A percentile compares a stretch with the other conserved stretches of the same genome.
These are phyloP conservation scores for Rhypophila decipiens DNA, from an alignment of 495 filamentous ascomycete genomes.

Conservation along the genomic window DNA sequence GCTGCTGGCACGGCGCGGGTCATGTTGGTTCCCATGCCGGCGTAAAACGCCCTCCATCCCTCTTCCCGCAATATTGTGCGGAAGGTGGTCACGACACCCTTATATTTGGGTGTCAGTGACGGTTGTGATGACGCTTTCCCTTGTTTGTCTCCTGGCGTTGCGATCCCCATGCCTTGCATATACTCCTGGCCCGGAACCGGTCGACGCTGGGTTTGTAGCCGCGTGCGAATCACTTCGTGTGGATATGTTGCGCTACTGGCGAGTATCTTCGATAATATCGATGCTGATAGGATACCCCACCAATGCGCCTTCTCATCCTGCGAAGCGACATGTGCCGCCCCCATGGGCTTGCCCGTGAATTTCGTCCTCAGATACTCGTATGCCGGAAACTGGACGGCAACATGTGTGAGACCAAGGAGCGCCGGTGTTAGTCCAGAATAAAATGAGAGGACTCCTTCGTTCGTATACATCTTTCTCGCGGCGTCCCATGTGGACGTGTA, in stretches of 20 bases:
- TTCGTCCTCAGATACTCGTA: slow-evolving; percentile 90
- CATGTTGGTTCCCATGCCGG: slow-evolving; percentile 96
- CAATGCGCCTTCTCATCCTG: slow-evolving; percentile 34
- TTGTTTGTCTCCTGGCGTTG: neutral
- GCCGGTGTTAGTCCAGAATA: slow-evolving; percentile 94
- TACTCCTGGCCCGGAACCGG: slow-evolving; percentile 53
- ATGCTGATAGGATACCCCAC: slow-evolving; percentile 74
- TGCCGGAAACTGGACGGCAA: slow-evolving; percentile 94
- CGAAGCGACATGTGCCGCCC: slow-evolving; percentile 45
- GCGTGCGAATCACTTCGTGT: slow-evolving; percentile 88
- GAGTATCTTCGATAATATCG: slow-evolving; percentile 90
- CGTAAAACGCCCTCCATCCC: slow-evolving; percentile 95
- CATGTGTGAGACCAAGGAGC: slow-evolving; percentile 85
- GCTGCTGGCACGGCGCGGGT: slow-evolving; percentile 91
- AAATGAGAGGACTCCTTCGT: slow-evolving; percentile 82
- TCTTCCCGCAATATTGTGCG: slow-evolving; percentile 83
- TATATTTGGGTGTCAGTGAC: slow-evolving; percentile 57
- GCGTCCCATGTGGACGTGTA: slow-evolving; percentile 85
- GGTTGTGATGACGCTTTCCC: neutral
- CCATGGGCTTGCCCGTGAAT: slow-evolving; percentile 83
- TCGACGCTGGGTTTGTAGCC: slow-evolving; percentile 80
- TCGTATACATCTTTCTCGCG: slow-evolving; percentile 87
- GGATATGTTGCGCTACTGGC: slow-evolving; percentile 95
- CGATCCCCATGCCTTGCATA: slow-evolving; percentile 53
- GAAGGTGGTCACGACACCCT: slow-evolving; percentile 74